phyloP scores from a whole-genome alignment of 805 yeast species.

The Sugiyamaella marilandica region DNA sequence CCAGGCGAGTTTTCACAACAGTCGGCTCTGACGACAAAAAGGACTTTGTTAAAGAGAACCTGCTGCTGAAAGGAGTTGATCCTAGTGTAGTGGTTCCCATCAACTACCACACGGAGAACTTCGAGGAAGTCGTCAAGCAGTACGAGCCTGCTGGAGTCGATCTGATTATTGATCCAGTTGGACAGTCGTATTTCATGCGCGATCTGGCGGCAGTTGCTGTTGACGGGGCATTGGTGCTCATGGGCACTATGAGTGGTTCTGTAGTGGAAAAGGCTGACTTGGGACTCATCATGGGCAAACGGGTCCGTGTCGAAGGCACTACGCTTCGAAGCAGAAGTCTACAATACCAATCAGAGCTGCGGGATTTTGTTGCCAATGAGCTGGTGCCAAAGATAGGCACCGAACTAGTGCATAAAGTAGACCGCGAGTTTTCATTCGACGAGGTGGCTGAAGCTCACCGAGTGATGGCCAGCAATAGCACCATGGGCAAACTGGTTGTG shows the following conservation, averaged over 20 bases:
- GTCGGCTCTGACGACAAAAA: slow-evolving; percentile 30
- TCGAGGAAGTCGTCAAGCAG: slow-evolving; percentile 20
- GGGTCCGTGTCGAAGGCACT: slow-evolving; percentile 28
- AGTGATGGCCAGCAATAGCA: slow-evolving; percentile 27
- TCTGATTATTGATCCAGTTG: slow-evolving; percentile 32
- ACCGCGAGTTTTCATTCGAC: slow-evolving; percentile 20
- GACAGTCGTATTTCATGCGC: slow-evolving; percentile 23
- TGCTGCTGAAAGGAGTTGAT: slow-evolving; percentile 21
- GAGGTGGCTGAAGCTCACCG: slow-evolving; percentile 28
- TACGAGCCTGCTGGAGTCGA: slow-evolving; percentile 26
- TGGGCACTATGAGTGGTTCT: slow-evolving; percentile 27
- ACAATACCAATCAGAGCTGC: slow-evolving; percentile 23
- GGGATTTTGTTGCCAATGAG: slow-evolving; percentile 25
- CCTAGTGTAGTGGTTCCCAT: slow-evolving; percentile 27
- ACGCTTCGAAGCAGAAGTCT: slow-evolving; percentile 29
- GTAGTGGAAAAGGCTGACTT: slow-evolving; percentile 20
- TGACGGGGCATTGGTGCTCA: slow-evolving; percentile 29
- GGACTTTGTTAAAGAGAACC: slow-evolving; percentile 19
- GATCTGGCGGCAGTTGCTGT: slow-evolving; percentile 24
- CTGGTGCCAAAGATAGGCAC: slow-evolving; percentile 25
- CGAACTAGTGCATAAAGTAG: slow-evolving; percentile 25
- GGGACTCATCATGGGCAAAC: slow-evolving; percentile 24
- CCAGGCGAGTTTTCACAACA: slow-evolving; percentile 33
- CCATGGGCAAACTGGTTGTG: slow-evolving; percentile 30
- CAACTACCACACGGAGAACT: slow-evolving; percentile 26